These are phyloP conservation scores for Xerophyta viscosa DNA, from an alignment of 106 monocot species.

Conservation along the genomic window DNA sequence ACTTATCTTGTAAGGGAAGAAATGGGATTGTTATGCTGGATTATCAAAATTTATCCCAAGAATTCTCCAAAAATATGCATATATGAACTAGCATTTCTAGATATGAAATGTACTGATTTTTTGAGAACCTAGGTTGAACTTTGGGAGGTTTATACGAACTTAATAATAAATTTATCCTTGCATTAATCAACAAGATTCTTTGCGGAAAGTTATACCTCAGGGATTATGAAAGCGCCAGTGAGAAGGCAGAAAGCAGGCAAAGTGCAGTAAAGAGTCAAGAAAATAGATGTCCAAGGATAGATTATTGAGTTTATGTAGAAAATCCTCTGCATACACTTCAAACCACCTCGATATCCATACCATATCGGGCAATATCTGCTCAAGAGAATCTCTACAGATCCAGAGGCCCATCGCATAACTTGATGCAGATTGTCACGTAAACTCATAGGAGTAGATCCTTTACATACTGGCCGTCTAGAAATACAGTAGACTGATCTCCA, in stretches of 20 bases:
- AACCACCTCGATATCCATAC: constrained; percentile 67
- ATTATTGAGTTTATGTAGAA: constrained; percentile 71
- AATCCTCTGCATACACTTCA: constrained; percentile 56
- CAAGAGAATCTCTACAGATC: constrained; percentile 10
- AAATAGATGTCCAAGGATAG: constrained; percentile 72
- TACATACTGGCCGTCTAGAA: background rate
- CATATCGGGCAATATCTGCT: constrained; percentile 74
- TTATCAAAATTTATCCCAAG: too few species aligned
- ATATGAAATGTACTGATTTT: too few species aligned
- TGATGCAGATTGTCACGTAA: constrained; percentile 5
- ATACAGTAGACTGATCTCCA: constrained; percentile 11
- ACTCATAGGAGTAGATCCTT: background rate
- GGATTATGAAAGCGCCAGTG: constrained; percentile 57
- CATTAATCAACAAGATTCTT: too few species aligned
- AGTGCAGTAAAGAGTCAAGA: constrained; percentile 54
- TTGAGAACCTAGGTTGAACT: too few species aligned
- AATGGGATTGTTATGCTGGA: too few species aligned
- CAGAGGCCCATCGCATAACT: constrained; percentile 4
- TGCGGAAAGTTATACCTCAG: constrained; percentile 35
- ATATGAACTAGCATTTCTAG: too few species aligned
- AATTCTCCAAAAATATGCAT: too few species aligned
- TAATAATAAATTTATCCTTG: too few species aligned
- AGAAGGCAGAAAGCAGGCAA: constrained; percentile 71
- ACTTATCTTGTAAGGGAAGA: too few species aligned
- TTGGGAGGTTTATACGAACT: too few species aligned